A percentile compares a stretch with the other conserved stretches of the same genome.
Evolutionary conservation across 345 rosid genomes (phyloP).

Genomic region (Gossypium bickii): DNA sequence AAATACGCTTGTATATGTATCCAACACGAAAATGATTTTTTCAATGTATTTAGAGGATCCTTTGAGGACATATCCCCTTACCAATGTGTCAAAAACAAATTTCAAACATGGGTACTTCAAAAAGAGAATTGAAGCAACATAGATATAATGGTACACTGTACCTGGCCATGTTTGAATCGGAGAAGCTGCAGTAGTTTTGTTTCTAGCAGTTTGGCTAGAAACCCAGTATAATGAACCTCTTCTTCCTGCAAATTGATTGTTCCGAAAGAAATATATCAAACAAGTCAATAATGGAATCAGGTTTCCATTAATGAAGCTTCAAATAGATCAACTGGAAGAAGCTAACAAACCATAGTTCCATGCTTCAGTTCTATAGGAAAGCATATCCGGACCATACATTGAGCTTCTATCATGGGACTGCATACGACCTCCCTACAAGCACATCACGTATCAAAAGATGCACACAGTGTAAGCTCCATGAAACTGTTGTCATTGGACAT

Average conservation of each 20-base stretch:
- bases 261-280: conserved; percentile 12
- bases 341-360: conserved; percentile 61
- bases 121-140: neutral
- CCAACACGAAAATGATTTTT: neutral
- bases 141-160: conserved; percentile 17
- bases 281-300: neutral
- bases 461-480: neutral
- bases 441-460: neutral
- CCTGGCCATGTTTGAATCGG: conserved; percentile 92
- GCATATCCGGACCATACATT: conserved; percentile 83
- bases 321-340: conserved; percentile 17
- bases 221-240: conserved; percentile 70
- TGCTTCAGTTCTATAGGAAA: conserved; percentile 84
- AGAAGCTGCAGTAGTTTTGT: conserved; percentile 80
- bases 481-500: neutral
- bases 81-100: neutral
- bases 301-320: neutral
- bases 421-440: conserved; percentile 66
- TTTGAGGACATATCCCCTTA: neutral
- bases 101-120: neutral
- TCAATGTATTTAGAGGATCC: neutral
- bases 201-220: conserved; percentile 79
- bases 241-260: conserved; percentile 50
- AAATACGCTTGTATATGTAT: neutral
- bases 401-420: conserved; percentile 93